A percentile compares a stretch with the other conserved stretches of the same genome.
phyloP scores from a whole-genome alignment of 1,284 basidiomycete species.

The Cryptococcus sp. region DNA sequence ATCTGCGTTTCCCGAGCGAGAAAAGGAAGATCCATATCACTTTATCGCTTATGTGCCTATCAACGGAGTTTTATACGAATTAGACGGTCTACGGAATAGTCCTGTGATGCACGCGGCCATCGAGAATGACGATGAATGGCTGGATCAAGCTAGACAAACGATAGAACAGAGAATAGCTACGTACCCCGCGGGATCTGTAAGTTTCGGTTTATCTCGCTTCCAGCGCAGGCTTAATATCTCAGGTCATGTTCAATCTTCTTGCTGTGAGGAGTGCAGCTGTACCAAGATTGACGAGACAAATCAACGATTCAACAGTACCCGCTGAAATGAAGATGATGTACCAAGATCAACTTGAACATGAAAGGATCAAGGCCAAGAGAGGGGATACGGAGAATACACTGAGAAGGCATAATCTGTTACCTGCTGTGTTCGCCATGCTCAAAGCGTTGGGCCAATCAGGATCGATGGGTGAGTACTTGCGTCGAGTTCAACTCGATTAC shows the following conservation, averaged over 20 bases:
- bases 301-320: conserved; percentile 53
- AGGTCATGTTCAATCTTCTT: conserved; percentile 88
- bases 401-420: conserved; percentile 48
- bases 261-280: conserved; percentile 75
- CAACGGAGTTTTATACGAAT: conserved; percentile 76
- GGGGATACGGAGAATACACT: conserved; percentile 61
- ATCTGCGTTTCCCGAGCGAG: conserved; percentile 53
- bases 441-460: conserved; percentile 37
- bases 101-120: conserved; percentile 71
- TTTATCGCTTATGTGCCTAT: conserved; percentile 85
- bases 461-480: conserved; percentile 16
- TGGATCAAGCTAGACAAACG: conserved; percentile 71
- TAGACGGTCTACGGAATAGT: conserved; percentile 75
- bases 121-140: conserved; percentile 71
- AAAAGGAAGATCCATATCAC: conserved; percentile 86
- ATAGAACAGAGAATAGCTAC: conserved; percentile 79
- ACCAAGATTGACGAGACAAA: conserved; percentile 59
- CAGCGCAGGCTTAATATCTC: background rate
- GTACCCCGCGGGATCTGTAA: conserved; percentile 75
- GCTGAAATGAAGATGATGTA: conserved; percentile 53
- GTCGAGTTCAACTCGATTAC: background rate
- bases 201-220: conserved; percentile 31
- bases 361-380: conserved; percentile 67
- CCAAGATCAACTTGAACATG: conserved; percentile 62
- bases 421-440: conserved; percentile 32